phyloP scores from a whole-genome alignment of 306 rosid species.

The Boehmeria nivea region DNA sequence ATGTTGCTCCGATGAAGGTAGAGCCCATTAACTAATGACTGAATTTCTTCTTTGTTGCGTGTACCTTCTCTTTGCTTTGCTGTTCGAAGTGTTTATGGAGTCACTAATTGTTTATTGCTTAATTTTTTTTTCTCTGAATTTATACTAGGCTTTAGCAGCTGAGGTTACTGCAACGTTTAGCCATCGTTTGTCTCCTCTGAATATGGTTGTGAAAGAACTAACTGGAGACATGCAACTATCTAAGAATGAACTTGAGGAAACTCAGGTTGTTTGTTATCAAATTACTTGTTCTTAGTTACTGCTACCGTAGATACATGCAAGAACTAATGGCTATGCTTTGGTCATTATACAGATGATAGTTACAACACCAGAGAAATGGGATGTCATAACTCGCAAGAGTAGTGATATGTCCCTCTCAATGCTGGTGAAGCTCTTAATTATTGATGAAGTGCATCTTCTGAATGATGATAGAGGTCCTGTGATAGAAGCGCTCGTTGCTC shows the following conservation, averaged over 20 bases:
- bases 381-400: constrained; percentile 97
- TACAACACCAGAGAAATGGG: constrained; percentile 99
- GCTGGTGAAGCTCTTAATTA: constrained; percentile 91
- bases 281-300: constrained; percentile 14
- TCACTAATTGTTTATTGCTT: constrained; percentile 3
- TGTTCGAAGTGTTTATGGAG: constrained; percentile 12
- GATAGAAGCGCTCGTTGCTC: constrained; percentile 94
- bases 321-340: constrained; percentile 15
- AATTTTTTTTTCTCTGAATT: background rate
- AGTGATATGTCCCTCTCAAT: constrained; percentile 95
- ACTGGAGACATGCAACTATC: constrained; percentile 99
- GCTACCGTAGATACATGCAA: constrained; percentile 11
- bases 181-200: constrained; percentile 90
- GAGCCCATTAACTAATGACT: constrained; percentile 6
- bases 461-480: constrained; percentile 99
- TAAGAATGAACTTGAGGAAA: constrained; percentile 86
- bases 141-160: constrained; percentile 87
- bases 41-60: background rate
- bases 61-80: background rate
- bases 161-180: constrained; percentile 93
- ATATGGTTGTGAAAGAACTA: constrained; percentile 84
- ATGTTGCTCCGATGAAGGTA: constrained; percentile 99
- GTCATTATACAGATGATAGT: constrained; percentile 84
- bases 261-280: constrained; percentile 64
- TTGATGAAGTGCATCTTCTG: constrained; percentile 94